Base-by-base conservation (phyloP, 2,329 filamentous ascomycete genomes). In the Pseudopyrenochaeta lycopersici region DNA sequence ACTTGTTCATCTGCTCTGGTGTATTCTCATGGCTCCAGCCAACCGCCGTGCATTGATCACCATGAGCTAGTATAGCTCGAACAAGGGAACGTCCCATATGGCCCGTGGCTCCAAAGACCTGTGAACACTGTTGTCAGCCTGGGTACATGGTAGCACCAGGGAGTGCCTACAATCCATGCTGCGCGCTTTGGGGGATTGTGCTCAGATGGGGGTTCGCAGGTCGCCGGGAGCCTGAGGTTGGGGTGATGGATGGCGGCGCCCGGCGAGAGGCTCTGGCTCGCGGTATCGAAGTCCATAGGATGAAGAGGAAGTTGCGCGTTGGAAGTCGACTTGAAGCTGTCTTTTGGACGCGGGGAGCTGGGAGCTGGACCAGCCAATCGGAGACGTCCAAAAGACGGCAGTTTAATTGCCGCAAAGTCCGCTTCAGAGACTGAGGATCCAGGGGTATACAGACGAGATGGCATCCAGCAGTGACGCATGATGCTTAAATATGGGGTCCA, bases 1-100 rank as follows among this genome's bases (percentile, higher is more conserved):
- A 88, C 58, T 84, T 84, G 52, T 86, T 82, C 87, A 96, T 94
- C 49, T 87, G 86, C 60, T 87, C 84, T 7, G 85, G 83, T 21
- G 82, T 88, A 53, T 91, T 91, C 77, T 96, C 90, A 67, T 90
- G 87, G 12, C 88, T 88, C 59, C 91, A 88, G 7, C 95, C 95
- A 9, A 97, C 93, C 6, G 92, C 92, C 2, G 89, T 88, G 52
- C 97, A 94, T 45, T 88, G 83, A 73, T 99, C 95, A 64, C 90
- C 89, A 65, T 92, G 90, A 14, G 86, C 82, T 18, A 98, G 83
- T 14, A 90, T 92, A 49, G 85, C 87, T 68, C 95, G 94, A 54
- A 94, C 91, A 17, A 98, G 85, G 7, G 91, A 96, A 46, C 92
- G 89, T 54, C 95, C 95, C 83, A 98, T 96, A 70, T 99, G 95